Evolutionary conservation across 306 rosid genomes (phyloP).

Genomic region (Vigna mungo): DNA sequence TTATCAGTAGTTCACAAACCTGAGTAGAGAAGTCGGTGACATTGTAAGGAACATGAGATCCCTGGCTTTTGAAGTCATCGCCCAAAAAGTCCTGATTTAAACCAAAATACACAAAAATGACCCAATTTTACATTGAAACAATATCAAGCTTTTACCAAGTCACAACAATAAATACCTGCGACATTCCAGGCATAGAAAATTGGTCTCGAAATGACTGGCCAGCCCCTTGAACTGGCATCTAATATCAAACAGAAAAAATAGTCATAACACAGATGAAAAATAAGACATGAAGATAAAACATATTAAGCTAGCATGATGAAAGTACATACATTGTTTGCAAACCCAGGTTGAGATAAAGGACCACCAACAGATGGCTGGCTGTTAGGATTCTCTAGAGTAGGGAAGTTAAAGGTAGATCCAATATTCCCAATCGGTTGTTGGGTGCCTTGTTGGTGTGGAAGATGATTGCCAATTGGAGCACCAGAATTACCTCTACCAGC

Average conservation of each 20-base stretch:
- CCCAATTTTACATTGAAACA: conserved; percentile 35
- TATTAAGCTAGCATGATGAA: background rate
- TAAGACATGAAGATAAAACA: conserved; percentile 19
- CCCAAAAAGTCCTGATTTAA: conserved; percentile 89
- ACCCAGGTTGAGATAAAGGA: conserved; percentile 97
- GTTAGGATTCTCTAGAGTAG: conserved; percentile 86
- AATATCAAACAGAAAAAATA: conserved; percentile 41
- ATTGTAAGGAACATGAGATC: conserved; percentile 97
- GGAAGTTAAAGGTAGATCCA: conserved; percentile 83
- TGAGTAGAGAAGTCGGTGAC: conserved; percentile 93
- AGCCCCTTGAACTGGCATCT: conserved; percentile 92
- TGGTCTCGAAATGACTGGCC: conserved; percentile 91
- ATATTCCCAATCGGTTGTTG: conserved; percentile 82
- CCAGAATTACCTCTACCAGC: conserved; percentile 89
- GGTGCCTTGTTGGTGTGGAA: conserved; percentile 86
- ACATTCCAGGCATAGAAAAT: conserved; percentile 89
- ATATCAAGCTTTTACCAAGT: conserved; percentile 2
- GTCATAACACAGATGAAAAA: conserved; percentile 8
- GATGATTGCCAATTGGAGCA: conserved; percentile 87
- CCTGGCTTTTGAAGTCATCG: conserved; percentile 99
- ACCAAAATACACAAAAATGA: conserved; percentile 39
- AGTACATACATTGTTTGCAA: conserved; percentile 80
- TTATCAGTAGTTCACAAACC: conserved; percentile 54
- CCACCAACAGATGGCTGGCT: conserved; percentile 98
- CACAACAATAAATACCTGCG: conserved; percentile 69